Conservation (phyloP, 768 basidiomycete species). For the Termitomyces sp. region DNA sequence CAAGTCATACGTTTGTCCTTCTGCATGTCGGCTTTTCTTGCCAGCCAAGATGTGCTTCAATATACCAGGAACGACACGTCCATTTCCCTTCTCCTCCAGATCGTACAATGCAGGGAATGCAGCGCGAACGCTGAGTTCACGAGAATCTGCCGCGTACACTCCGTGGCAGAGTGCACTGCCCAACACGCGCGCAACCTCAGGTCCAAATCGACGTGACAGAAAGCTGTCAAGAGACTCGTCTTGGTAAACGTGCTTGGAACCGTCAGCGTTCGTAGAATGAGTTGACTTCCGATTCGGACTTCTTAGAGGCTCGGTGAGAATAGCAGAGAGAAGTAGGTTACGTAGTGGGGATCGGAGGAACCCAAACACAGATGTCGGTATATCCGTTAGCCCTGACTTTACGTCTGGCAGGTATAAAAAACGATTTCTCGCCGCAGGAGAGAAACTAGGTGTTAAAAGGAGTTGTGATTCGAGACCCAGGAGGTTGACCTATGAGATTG, state of each 20-base stretch:
- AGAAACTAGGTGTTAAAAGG: slow-evolving; percentile 60
- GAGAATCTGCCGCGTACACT: slow-evolving; percentile 86
- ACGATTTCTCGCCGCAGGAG: slow-evolving; percentile 74
- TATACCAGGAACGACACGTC: slow-evolving; percentile 66
- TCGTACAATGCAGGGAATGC: slow-evolving; percentile 76
- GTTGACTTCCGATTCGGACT: slow-evolving; percentile 29
- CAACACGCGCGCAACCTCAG: slow-evolving; percentile 65
- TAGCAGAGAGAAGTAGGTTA: slow-evolving; percentile 44
- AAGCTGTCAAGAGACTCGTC: slow-evolving; percentile 88
- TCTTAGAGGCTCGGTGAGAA: slow-evolving; percentile 59
- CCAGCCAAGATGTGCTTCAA: slow-evolving; percentile 24
- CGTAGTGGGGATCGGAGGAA: slow-evolving; percentile 37
- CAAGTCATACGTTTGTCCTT: slow-evolving; percentile 36
- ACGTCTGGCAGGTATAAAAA: slow-evolving; percentile 53
- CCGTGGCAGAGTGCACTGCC: slow-evolving; percentile 87
- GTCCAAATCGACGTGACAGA: slow-evolving; percentile 69
- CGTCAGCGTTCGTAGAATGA: background rate
- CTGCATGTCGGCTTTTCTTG: slow-evolving; percentile 2
- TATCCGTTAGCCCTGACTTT: slow-evolving; percentile 44
- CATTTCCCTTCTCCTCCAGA: slow-evolving; percentile 60
- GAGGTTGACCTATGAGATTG: slow-evolving; percentile 62
- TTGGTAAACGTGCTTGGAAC: background rate
- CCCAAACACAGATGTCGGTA: slow-evolving; percentile 40
- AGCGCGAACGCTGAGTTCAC: slow-evolving; percentile 67
- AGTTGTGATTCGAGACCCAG: slow-evolving; percentile 58